Evolutionary conservation across 805 yeast genomes (phyloP).

Genomic region (Debaryomyces prosopidis): DNA sequence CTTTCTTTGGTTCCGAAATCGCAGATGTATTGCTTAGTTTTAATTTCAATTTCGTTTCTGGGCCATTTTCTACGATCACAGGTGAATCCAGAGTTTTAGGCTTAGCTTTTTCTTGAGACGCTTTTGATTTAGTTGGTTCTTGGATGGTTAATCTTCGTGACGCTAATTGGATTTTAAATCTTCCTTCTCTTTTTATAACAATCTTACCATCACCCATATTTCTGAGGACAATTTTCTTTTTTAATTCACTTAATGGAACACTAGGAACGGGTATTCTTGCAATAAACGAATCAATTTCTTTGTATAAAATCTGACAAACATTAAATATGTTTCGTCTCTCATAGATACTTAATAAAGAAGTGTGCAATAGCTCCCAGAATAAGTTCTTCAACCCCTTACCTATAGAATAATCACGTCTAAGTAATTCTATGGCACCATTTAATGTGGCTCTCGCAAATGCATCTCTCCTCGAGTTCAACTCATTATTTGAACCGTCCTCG

Average conservation of each 20-base stretch:
- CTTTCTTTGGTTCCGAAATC: constrained; percentile 7
- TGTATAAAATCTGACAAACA: constrained; percentile 63
- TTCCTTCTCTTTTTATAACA: constrained; percentile 60
- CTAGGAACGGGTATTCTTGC: constrained; percentile 69
- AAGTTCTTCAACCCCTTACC: constrained; percentile 57
- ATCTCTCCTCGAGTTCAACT: constrained; percentile 58
- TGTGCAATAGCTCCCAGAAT: constrained; percentile 71
- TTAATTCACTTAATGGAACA: constrained; percentile 43
- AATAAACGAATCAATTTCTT: constrained; percentile 57
- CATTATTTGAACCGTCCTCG: constrained; percentile 49
- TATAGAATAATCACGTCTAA: constrained; percentile 59
- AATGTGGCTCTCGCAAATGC: constrained; percentile 63
- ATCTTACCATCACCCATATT: constrained; percentile 53
- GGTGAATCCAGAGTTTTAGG: constrained; percentile 2
- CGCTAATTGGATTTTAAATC: constrained; percentile 53
- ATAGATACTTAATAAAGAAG: constrained; percentile 57
- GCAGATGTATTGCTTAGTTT: constrained; percentile 10
- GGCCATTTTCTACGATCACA: neutral
- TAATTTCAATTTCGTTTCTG: constrained; percentile 8
- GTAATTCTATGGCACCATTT: constrained; percentile 63
- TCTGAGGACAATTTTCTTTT: constrained; percentile 62
- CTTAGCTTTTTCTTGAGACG: neutral
- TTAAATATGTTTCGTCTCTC: constrained; percentile 66
- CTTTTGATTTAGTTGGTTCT: neutral
- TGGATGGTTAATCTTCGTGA: constrained; percentile 14